Evolutionary conservation across 2,329 filamentous ascomycete species (phyloP), one percentile per base, ranked within the genome.

Genomic region (Xylaria sp.): DNA sequence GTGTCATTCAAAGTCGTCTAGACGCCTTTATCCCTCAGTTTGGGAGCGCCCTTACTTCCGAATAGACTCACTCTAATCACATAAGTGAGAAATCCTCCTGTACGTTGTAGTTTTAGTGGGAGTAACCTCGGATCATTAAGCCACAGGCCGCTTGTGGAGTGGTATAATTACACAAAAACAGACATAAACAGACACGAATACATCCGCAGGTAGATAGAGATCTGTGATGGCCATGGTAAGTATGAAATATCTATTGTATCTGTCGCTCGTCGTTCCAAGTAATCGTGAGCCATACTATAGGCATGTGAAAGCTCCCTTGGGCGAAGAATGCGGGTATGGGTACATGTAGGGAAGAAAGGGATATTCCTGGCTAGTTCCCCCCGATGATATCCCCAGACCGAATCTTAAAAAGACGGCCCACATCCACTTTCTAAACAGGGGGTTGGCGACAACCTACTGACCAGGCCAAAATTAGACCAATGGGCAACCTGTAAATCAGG

Each of bases 301-400:
- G 37, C 62, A 62, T 66, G 63, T 69, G 63, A 66, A 66, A 66
- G 53, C 58, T 66, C 32, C 32, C 32, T 6, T 54, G 58, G 62
- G 66, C n/a, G 44, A 44, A 12, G 21, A 50, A 23, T 60, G 57
- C 55, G 48, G 50, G 59, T 42, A 42, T 23, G 18, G n/a, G 40
- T 54, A 62, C 13, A 6, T 50, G 4, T 50, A 53, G 25, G 53
- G 42, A 42, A 68, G 61, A 58, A 40, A 59, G 42, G 51, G 58
- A 61, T 58, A 48, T 60, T 44, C 55, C 50, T 32, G 29, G 63
- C 29, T 53, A 25, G 63, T 27, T 44, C n/a, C 37, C 53, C 58
- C 50, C 64, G 18, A 57, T 57, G 54, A 55, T 32, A 66, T 63
- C 59, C 66, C 58, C 59, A 62, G 66, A 69, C 62, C 60, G 54